Percentiles rank a stretch among this genome's conserved stretches.
These are phyloP conservation scores for Cordyceps militaris DNA, from an alignment of 2,329 filamentous ascomycete genomes.

Conservation along the genomic window DNA sequence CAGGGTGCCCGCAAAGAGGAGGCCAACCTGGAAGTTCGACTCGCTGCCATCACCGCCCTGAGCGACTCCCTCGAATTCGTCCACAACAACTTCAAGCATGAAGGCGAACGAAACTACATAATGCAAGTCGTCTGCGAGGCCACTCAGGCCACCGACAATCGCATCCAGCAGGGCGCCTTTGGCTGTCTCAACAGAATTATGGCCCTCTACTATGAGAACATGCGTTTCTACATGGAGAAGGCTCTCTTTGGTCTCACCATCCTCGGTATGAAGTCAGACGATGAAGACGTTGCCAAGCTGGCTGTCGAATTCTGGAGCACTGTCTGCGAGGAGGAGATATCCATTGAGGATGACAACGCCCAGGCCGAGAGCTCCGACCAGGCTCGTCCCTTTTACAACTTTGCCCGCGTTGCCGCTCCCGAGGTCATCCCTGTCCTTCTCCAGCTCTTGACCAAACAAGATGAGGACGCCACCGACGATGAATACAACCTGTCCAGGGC, in stretches of 20 bases:
- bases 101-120: conserved; percentile 98
- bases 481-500: conserved; percentile 96
- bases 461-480: conserved; percentile 92
- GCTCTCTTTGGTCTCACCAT: conserved; percentile 95
- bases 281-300: conserved; percentile 96
- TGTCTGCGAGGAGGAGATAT: conserved; percentile 98
- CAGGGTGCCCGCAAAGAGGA: conserved; percentile 97
- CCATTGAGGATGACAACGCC: conserved; percentile 93
- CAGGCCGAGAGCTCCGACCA: conserved; percentile 69
- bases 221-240: conserved; percentile 99
- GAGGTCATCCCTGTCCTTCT: conserved; percentile 93
- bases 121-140: conserved; percentile 99
- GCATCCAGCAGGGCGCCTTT: conserved; percentile 93
- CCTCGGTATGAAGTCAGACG: conserved; percentile 94
- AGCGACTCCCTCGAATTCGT: conserved; percentile 97
- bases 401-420: conserved; percentile 82
- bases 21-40: conserved; percentile 79
- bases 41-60: conserved; percentile 87
- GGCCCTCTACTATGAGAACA: conserved; percentile 98
- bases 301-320: conserved; percentile 99
- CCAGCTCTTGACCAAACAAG: conserved; percentile 86
- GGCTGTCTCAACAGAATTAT: conserved; percentile 98
- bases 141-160: conserved; percentile 82
- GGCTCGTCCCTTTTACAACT: conserved; percentile 90
- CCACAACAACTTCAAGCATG: conserved; percentile 96